phyloP scores from a whole-genome alignment of 345 rosid genomes.

The Heritiera fomes region DNA sequence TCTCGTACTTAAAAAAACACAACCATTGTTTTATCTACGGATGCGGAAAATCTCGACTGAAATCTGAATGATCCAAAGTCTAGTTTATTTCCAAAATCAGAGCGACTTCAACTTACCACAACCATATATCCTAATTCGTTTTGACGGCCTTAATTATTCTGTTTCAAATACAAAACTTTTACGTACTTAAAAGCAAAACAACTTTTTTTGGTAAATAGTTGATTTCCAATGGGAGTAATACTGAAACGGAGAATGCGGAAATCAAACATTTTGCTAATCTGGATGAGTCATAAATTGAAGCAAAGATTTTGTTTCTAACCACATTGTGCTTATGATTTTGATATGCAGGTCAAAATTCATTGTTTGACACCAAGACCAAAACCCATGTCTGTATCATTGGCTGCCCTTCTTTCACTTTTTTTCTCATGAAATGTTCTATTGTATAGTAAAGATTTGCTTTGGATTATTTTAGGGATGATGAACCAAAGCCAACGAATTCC shows the following conservation, averaged over 20 bases:
- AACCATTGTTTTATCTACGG: no score
- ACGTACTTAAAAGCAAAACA: background rate
- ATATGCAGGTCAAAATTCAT: conserved; percentile 50
- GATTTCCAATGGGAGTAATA: background rate
- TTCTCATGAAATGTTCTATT: background rate
- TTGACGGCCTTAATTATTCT: background rate
- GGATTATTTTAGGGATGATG: conserved; percentile 37
- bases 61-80: background rate
- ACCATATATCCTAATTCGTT: no score
- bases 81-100: background rate
- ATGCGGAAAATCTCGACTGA: no score
- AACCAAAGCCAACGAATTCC: conserved; percentile 31
- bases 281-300: background rate
- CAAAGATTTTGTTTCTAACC: background rate
- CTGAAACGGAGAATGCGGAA: background rate
- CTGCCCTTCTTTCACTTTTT: background rate
- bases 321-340: background rate
- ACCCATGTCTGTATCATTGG: conserved; percentile 34
- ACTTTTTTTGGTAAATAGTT: no score
- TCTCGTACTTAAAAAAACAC: no score
- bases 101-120: background rate
- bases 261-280: background rate
- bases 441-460: background rate
- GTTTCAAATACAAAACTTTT: background rate
- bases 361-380: conserved; percentile 49